These are phyloP conservation scores for Huiozyma sinensis DNA, from an alignment of 805 yeast genomes.

Conservation along the genomic window DNA sequence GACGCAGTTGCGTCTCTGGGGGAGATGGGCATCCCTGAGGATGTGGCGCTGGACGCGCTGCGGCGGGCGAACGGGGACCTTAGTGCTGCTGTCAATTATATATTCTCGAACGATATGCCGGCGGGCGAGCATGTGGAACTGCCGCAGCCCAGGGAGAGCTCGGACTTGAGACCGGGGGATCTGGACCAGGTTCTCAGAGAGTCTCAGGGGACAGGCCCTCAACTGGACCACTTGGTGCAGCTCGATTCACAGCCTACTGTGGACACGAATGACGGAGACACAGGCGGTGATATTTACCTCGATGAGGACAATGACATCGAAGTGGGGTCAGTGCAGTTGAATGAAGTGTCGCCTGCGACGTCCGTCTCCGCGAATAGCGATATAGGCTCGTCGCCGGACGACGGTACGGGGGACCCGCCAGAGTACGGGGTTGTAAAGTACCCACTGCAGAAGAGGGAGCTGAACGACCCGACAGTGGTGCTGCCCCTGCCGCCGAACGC, in stretches of 20 bases:
- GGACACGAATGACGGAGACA: no score
- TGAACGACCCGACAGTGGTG: conserved; percentile 17
- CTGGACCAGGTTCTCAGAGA: background rate
- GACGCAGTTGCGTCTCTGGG: conserved; percentile 25
- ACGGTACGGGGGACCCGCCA: background rate
- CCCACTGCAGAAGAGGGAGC: conserved; percentile 3
- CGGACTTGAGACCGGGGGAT: background rate
- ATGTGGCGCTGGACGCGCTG: conserved; percentile 55
- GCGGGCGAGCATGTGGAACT: background rate
- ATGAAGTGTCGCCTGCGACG: no score
- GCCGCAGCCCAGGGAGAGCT: background rate
- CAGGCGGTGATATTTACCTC: no score
- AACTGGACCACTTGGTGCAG: no score
- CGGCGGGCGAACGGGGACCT: conserved; percentile 39
- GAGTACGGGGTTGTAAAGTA: conserved; percentile 4
- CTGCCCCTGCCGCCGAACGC: conserved; percentile 19
- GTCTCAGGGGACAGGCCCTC: no score
- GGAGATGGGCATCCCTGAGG: conserved; percentile 61
- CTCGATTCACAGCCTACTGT: no score
- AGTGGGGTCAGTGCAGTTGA: no score
- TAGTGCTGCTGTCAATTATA: conserved; percentile 48
- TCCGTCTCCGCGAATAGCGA: no score
- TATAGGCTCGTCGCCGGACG: no score
- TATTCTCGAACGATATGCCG: conserved; percentile 20
- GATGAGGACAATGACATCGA: no score